Evolutionary conservation across 2,329 filamentous ascomycete species (phyloP), one percentile per base, ranked within the genome.

Genomic region (Alternaria brassicicola): DNA sequence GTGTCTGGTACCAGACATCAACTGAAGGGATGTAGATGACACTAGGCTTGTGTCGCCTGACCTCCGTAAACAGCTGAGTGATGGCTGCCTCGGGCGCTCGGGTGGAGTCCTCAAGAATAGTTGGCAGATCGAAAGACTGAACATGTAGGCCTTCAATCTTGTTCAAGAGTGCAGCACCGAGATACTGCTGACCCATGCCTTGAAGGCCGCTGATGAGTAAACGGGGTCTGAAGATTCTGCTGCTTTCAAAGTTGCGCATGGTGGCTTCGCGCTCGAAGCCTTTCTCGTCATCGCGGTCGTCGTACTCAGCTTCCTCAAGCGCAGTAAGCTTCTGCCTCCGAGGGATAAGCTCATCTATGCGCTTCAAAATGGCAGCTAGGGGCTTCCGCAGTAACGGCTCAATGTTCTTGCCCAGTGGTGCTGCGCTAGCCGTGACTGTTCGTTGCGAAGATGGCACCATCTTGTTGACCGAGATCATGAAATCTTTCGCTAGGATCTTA

Each of bases 381-480:
- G 94, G 89, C 23, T 86, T 82, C 28, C 88, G 86, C 33, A 99
- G 83, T 5, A 99, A 81, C 15, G 95, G 93, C 71, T 93, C 91
- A 49, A 99, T 86, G 10, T 86, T 84, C 66, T 89, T 89, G 2
- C 92, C 91, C 17, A 99, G 80, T 0, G 94, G 90, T 13, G 89
- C 86, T 51, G 94, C 93, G 12, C 89, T 91, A 12, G 93, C 94
- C 3, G 92, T 89, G 0, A 92, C 89, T 45, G 94, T 94, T 62
- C 95, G 85, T 76, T 98, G 92, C 0, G 95, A 98, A 0, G 95
- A 98, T 6, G 95, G 95, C 10, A 97, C 86, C 79, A 99, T 92
- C 78, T 96, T 96, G 81, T 97, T 96, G 73, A 97, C 89, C 0
- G 94, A 96, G 13, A 97, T 85, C 90, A 97, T 97, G 70, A 99